Evolutionary conservation across 2,329 filamentous ascomycete genomes (phyloP), one percentile per base, ranked within the genome.

Genomic region (Talaromyces sp.): DNA sequence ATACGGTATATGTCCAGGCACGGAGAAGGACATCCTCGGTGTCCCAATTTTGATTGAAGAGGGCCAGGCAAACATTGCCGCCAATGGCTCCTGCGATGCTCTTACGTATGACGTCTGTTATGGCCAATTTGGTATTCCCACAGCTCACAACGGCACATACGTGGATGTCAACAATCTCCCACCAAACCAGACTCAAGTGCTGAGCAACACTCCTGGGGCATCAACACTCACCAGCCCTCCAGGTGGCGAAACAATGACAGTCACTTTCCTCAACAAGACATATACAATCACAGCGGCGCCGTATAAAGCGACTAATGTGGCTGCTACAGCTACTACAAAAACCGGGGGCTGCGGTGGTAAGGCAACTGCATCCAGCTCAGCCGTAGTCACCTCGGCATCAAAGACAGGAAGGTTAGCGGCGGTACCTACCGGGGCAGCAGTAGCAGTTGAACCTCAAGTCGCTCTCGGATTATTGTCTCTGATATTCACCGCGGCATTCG

Each of bases 111-210:
- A 60, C n/a, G 58, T 60, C n/a, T 60, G 40, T 27, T 60, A 60
- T 19, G 38, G 38, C 7, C 25, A 47, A 11, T 60, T 47, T 22
- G 58, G 40, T 19, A 60, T 60, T 31, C 8, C 38, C 13, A 60
- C 58, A 8, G 58, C 58, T 31, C 40, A 34, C 13, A 60, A 60
- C 15, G 58, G 58, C 8, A 60, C 40, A 31, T 60, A 60, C n/a
- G 38, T 60, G 13, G 58, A 47, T 47, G 58, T 60, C 25, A 60
- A 60, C 25, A 60, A 60, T 34, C 58, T 60, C 25, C 58, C 58
- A 13, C 22, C 38, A 6, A 60, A 60, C 43, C 58, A 60, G 6
- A 60, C 58, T 29, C 22, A 31, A n/a, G 38, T 40, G 4, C 38
- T 60, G 7, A 60, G 58, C 40, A 60, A 60, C 15, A 60, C 40